Conservation (phyloP, 139 green algal species). For the Coccomyxa sp. region DNA sequence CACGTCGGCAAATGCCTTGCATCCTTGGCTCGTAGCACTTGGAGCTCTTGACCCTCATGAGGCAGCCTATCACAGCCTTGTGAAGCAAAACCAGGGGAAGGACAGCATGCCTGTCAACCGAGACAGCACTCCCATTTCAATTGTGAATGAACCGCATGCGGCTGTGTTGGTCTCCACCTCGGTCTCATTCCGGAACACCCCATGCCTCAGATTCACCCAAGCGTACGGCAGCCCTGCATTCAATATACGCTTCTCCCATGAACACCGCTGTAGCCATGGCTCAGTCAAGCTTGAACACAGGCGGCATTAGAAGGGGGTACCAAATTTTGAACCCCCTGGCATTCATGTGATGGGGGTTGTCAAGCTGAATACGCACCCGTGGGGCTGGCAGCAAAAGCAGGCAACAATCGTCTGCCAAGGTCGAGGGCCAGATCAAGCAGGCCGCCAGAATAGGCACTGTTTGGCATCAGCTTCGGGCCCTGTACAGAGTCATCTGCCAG, state of each 20-base stretch:
- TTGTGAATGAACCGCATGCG: conserved; percentile 7
- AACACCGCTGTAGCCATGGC: too few relatives aligned
- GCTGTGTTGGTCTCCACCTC: conserved; percentile 13
- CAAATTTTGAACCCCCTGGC: too few relatives aligned
- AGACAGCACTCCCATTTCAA: conserved; percentile 18
- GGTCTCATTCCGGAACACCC: neutral
- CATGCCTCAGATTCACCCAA: conserved; percentile 21
- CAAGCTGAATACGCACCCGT: neutral
- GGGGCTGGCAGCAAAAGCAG: conserved; percentile 53
- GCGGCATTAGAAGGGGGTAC: too few relatives aligned
- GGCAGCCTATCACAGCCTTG: too few relatives aligned
- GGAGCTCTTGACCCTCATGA: too few relatives aligned
- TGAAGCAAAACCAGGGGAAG: neutral
- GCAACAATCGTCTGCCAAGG: conserved; percentile 66
- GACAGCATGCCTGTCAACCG: conserved; percentile 12
- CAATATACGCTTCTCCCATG: neutral
- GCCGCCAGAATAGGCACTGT: conserved; percentile 40
- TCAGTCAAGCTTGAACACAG: too few relatives aligned
- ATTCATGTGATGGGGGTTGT: too few relatives aligned
- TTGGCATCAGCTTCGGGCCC: neutral
- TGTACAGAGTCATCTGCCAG: conserved; percentile 14
- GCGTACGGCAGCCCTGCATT: conserved; percentile 16
- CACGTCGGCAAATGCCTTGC: too few relatives aligned
- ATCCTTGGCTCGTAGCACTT: too few relatives aligned
- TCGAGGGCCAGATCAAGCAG: conserved; percentile 57